These are phyloP conservation scores for Lumnitzera littorea DNA, from an alignment of 345 rosid genomes.

Conservation along the genomic window DNA sequence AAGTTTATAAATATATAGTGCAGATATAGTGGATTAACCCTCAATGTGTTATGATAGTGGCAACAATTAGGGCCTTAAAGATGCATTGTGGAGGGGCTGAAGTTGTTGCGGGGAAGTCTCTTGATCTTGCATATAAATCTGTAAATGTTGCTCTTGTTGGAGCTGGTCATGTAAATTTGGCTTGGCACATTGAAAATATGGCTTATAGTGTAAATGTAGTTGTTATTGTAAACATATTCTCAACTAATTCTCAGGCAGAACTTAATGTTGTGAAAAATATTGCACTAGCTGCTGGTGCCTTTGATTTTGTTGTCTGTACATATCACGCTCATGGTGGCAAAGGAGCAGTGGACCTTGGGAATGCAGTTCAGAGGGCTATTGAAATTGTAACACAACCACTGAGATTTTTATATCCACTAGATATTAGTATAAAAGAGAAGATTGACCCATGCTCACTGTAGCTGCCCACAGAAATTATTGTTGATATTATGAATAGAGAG, in stretches of 20 bases:
- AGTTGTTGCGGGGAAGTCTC: constrained; percentile 98
- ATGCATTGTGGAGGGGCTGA: constrained; percentile 99
- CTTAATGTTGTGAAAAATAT: constrained; percentile 75
- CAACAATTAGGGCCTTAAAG: constrained; percentile 93
- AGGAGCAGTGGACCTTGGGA: constrained; percentile 98
- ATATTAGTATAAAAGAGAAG: constrained; percentile 74
- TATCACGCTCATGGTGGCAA: constrained; percentile 98
- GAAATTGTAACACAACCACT: constrained; percentile 59
- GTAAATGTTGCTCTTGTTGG: constrained; percentile 88
- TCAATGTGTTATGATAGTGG: constrained; percentile 94
- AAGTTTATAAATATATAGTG: constrained; percentile 97
- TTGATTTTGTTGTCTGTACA: constrained; percentile 80
- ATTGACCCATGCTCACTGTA: constrained; percentile 24
- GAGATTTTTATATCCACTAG: constrained; percentile 74
- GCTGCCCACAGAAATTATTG: no score
- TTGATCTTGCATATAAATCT: constrained; percentile 71
- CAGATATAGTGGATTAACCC: constrained; percentile 76
- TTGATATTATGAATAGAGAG: no score
- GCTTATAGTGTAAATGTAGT: constrained; percentile 88
- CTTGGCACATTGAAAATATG: constrained; percentile 84
- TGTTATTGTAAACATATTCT: constrained; percentile 89
- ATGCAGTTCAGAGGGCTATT: constrained; percentile 85
- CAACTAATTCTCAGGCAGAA: constrained; percentile 86
- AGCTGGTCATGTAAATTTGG: constrained; percentile 91
- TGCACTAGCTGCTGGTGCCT: constrained; percentile 85